Percentiles rank a stretch among this genome's conserved stretches.
Conservation (phyloP, 129 eudicot genomes). For the Chrysanthemum seticuspe region DNA sequence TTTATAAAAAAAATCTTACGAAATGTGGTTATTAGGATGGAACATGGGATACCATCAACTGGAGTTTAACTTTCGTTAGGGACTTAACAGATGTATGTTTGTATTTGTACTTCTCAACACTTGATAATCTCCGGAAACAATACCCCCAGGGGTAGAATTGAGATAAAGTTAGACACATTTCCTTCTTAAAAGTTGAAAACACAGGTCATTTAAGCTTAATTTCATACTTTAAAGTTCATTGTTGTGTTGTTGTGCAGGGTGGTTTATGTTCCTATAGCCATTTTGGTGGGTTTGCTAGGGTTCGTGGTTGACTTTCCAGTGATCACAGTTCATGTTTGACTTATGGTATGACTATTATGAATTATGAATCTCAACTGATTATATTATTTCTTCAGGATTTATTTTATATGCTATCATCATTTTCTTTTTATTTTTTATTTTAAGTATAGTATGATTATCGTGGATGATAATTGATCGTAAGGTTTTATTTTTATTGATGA, state of each 20-base stretch:
- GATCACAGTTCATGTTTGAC: conserved; percentile 38
- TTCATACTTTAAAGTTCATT: not conserved
- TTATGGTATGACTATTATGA: no score
- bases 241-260: conserved; percentile 46
- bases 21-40: conserved; percentile 58
- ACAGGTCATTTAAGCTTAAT: not conserved
- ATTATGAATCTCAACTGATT: no score
- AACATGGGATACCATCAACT: conserved; percentile 61
- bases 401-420: no score
- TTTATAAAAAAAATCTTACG: no score
- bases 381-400: no score
- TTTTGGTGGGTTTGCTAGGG: conserved; percentile 63
- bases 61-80: conserved; percentile 64
- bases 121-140: conserved; percentile 65
- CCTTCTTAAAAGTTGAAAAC: not conserved
- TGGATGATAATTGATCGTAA: no score
- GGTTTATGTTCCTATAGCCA: conserved; percentile 57
- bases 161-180: conserved; percentile 59
- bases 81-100: conserved; percentile 76
- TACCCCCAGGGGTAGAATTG: conserved; percentile 72
- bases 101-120: conserved; percentile 70
- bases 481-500: no score
- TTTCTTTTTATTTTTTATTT: no score
- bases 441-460: no score
- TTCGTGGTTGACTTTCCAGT: conserved; percentile 58